Evolutionary conservation across 306 rosid genomes (phyloP).

Genomic region (Luffa aegyptiaca): DNA sequence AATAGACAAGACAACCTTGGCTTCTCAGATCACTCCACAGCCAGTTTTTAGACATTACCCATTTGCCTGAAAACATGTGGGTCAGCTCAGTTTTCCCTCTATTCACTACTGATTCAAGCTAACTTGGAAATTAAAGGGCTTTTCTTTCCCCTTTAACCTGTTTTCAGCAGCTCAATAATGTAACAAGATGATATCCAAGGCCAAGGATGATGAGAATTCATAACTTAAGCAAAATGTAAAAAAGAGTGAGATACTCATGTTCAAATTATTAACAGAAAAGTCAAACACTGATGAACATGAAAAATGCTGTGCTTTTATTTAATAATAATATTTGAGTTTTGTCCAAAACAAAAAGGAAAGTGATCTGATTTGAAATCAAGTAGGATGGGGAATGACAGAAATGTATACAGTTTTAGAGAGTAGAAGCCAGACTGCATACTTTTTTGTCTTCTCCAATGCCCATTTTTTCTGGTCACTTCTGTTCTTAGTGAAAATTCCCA

Average conservation of each 20-base stretch:
- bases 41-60: background rate
- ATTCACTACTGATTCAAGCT: background rate
- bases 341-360: slow-evolving; percentile 7
- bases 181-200: background rate
- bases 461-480: background rate
- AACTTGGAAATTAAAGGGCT: background rate
- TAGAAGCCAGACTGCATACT: slow-evolving; percentile 5
- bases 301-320: slow-evolving; percentile 7
- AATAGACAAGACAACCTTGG: background rate
- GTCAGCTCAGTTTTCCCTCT: background rate
- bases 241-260: background rate
- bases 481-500: background rate
- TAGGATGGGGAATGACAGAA: background rate
- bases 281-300: background rate
- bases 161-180: background rate
- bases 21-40: background rate
- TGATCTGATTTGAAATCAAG: slow-evolving; percentile 3
- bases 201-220: background rate
- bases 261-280: background rate
- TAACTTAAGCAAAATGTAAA: background rate
- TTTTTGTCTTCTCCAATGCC: slow-evolving; percentile 4
- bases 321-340: slow-evolving; percentile 6
- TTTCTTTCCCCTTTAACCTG: background rate
- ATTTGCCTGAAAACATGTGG: background rate
- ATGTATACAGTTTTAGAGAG: background rate